Evolutionary conservation across 495 filamentous ascomycete genomes (phyloP), one percentile per base, ranked within the genome.

Genomic region (Xylaria scruposa): DNA sequence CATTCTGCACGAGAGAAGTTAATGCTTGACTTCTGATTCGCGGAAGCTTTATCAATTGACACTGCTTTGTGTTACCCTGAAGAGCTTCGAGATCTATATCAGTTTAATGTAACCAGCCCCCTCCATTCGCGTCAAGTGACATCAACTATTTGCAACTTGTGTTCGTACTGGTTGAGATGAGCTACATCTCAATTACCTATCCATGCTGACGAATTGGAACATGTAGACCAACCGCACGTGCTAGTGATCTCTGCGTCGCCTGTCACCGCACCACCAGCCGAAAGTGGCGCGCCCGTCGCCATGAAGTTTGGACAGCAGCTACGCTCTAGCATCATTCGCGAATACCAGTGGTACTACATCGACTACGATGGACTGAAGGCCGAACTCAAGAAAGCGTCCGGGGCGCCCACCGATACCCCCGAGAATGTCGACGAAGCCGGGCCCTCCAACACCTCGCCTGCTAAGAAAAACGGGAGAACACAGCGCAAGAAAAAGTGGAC

Each of bases 341-440:
- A 98, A 81, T 99, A 94, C 84, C 90, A 93, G 80, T 97, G 93
- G 88, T 92, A 97, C 86, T 99, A 98, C 84, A 98, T 99, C 82
- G 91, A 91, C 80, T 99, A 99, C 82, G 94, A 98, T 75, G 92
- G 91, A 70, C 88, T 99, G 59, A 99, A 99, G 83, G 85, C 85
- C 74, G 90, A 92, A 73, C 90, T 99, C 70, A 97, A 95, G 80
- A 91, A 86, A 42, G 86, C 89, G 42, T 92, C 89, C 73, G 87
- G 90, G 68, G 82, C 80, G 19, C 38, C 86, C 69, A 73, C 84
- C 54, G 73, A 74, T 3, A 51, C 26, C 9, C 75, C 72, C 0
- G 69, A 73, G 40, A 59, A 49, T 26, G 86, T 87, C 1, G 85
- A 86, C 13, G 83, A 87, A 47, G 66, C 73, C 40, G 77, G 74